Base-by-base conservation (phyloP, 352 stramenopile species). In the Pythium utonaiense region DNA sequence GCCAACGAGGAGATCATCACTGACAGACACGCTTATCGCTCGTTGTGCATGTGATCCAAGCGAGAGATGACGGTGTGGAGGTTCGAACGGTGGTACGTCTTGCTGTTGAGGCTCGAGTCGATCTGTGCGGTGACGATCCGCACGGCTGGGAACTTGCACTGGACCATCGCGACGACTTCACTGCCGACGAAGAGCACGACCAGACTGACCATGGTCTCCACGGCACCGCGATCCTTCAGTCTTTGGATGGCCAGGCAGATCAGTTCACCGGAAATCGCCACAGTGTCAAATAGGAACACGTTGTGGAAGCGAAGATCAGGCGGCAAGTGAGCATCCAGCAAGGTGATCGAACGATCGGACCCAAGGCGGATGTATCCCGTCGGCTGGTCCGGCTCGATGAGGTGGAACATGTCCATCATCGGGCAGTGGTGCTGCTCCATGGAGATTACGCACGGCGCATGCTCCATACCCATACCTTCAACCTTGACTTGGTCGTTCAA, bases 201-300 rank as follows among this genome's bases (percentile, higher is more conserved):
- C 0, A 87, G 28, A 9, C 67, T 75, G 42, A 85, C 63, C 63
- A 77, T 77, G 2, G 59, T 41, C 16, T 81, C 71, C 9, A 82
- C 64, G 4, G 77, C 75, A 1, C 75, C 73, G 6, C 72, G 69
- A 30, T 64, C 67, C 22, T 74, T 68, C 19, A 83, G 56, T 30
- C 40, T 47, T 28, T 70, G 53, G n/a, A 87, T 66, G 4, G 70
- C 69, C 5, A 64, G 52, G 16, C 67, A 65, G 21, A 83, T 53
- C n/a, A 68, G 50, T 3, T 80, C 60, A 0, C 67, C 47, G 0
- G 63, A 75, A 12, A 69, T 66, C 6, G 75, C 62, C 3, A 77
- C 71, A 9, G 77, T 51, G 22, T 81, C 74, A 33, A 83, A 60
- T 12, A 86, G 33, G 19, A 86, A 79, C 3, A 86, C 74, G 33